Conservation (phyloP, 208 protist species). For the Phytomonas francai region DNA sequence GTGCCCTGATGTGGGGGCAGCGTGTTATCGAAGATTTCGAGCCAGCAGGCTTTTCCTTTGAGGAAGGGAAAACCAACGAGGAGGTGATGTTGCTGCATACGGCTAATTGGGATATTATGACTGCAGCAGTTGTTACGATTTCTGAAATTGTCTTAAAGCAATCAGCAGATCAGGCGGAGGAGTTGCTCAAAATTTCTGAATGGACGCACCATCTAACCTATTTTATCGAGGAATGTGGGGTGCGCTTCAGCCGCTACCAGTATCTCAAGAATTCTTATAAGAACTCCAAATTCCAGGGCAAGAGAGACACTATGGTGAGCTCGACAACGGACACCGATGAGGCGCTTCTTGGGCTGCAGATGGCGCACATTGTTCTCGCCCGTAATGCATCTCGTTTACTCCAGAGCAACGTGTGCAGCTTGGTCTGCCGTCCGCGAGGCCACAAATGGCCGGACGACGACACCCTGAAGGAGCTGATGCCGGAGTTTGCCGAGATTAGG, state of each 20-base stretch:
- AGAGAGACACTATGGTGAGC: background rate
- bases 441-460: slow-evolving; percentile 10
- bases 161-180: background rate
- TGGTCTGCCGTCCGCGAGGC: slow-evolving; percentile 1
- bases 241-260: background rate
- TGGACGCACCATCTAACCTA: background rate
- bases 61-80: slow-evolving; percentile 13
- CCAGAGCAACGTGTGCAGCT: slow-evolving; percentile 41
- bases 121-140: slow-evolving; percentile 22
- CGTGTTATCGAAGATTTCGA: background rate
- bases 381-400: slow-evolving; percentile 52
- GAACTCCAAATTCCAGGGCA: background rate
- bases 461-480: background rate
- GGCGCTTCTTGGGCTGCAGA: slow-evolving; percentile 15
- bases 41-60: background rate
- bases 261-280: background rate
- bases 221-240: background rate
- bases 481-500: background rate
- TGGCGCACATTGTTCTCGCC: slow-evolving; percentile 31
- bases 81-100: slow-evolving; percentile 22
- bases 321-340: background rate
- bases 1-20: slow-evolving; percentile 8
- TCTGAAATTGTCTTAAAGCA: slow-evolving; percentile 8
- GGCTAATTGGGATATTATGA: slow-evolving; percentile 36
- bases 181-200: background rate